Evolutionary conservation across 495 filamentous ascomycete species (phyloP).

Genomic region (Penicillium cinerascens): DNA sequence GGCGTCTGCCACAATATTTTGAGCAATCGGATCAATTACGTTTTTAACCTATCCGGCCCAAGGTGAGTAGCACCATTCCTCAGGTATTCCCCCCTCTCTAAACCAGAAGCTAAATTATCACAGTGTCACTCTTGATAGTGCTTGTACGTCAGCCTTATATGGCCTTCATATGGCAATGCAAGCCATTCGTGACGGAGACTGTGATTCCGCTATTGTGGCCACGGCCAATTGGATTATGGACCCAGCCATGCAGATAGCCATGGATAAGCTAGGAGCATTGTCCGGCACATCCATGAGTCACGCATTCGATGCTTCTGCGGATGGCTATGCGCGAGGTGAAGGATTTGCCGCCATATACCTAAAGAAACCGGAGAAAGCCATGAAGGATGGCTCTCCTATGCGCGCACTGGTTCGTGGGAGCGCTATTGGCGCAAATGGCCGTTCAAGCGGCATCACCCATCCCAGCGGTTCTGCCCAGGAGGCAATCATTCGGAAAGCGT

Average conservation of each 20-base stretch:
- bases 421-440: slow-evolving; percentile 44
- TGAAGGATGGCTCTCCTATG: slow-evolving; percentile 31
- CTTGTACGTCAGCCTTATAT: too few relatives aligned
- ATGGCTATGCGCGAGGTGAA: slow-evolving; percentile 42
- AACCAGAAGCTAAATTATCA: too few relatives aligned
- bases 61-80: too few relatives aligned
- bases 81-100: too few relatives aligned
- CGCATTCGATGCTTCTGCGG: slow-evolving; percentile 28
- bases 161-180: slow-evolving; percentile 36
- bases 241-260: slow-evolving; percentile 19
- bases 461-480: slow-evolving; percentile 25
- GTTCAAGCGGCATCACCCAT: slow-evolving; percentile 21
- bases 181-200: slow-evolving; percentile 33
- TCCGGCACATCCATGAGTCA: slow-evolving; percentile 6
- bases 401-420: slow-evolving; percentile 37
- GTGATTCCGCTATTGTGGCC: slow-evolving; percentile 29
- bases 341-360: slow-evolving; percentile 30
- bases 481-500: slow-evolving; percentile 21
- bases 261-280: not conserved
- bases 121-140: too few relatives aligned
- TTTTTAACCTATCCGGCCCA: too few relatives aligned
- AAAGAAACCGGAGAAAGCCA: slow-evolving; percentile 32
- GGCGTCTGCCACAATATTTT: too few relatives aligned
- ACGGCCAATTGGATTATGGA: slow-evolving; percentile 31
- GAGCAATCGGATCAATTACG: too few relatives aligned